phyloP scores from a whole-genome alignment of 495 filamentous ascomycete species.

The Penicillium coprophilum region DNA sequence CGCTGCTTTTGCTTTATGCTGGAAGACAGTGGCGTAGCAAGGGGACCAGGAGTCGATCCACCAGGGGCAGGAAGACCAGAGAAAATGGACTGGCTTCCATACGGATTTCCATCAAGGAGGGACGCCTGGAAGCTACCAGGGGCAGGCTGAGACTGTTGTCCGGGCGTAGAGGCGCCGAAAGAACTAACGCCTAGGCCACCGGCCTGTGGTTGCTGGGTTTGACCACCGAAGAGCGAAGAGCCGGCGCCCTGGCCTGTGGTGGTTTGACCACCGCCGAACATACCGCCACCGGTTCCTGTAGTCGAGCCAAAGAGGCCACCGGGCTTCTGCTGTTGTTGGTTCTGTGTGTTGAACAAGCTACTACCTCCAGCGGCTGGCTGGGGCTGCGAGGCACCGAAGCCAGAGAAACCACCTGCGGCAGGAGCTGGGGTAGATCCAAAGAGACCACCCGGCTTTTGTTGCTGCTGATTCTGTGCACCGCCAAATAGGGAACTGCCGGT shows the following conservation, averaged over 20 bases:
- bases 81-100: slow-evolving; percentile 81
- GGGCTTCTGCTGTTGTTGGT: slow-evolving; percentile 40
- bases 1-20: slow-evolving; percentile 70
- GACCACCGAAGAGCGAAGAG: slow-evolving; percentile 61
- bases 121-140: slow-evolving; percentile 73
- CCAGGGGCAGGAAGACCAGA: slow-evolving; percentile 62
- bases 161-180: slow-evolving; percentile 60
- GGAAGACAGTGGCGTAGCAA: slow-evolving; percentile 82
- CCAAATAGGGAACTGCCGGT: slow-evolving; percentile 35
- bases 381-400: slow-evolving; percentile 10
- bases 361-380: slow-evolving; percentile 25
- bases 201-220: slow-evolving; percentile 59
- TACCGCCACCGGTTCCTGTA: slow-evolving; percentile 35
- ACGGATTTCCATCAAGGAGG: slow-evolving; percentile 73
- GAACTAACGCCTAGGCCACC: slow-evolving; percentile 52
- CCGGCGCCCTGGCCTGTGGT: slow-evolving; percentile 40
- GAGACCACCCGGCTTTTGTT: slow-evolving; percentile 40
- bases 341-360: slow-evolving; percentile 38
- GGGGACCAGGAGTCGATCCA: slow-evolving; percentile 68
- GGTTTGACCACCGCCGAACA: slow-evolving; percentile 47
- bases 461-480: slow-evolving; percentile 38
- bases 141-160: slow-evolving; percentile 46
- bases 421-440: slow-evolving; percentile 23
- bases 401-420: slow-evolving; percentile 7
- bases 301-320: slow-evolving; percentile 30